Conservation (phyloP, 1,284 basidiomycete species). For the Sanghuangporus weigelae region DNA sequence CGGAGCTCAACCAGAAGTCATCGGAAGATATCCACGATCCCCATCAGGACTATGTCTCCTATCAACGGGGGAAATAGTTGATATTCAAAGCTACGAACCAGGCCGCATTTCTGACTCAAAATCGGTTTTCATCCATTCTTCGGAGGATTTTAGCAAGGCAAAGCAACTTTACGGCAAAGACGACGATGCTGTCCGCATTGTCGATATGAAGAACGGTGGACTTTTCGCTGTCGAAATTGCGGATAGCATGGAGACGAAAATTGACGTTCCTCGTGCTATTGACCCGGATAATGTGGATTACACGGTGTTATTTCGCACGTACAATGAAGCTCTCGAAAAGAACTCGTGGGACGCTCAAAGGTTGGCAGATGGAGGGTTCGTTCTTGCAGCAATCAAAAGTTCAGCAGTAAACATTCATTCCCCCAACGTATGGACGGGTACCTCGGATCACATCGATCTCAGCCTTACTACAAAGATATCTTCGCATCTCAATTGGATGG, state of each 20-base stretch:
- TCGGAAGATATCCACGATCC: not conserved
- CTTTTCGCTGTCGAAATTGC: conserved; percentile 18
- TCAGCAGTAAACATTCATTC: conserved; percentile 16
- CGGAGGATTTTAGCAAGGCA: not conserved
- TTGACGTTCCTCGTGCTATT: not conserved
- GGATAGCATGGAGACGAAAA: conserved; percentile 10
- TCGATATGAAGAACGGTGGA: conserved; percentile 14
- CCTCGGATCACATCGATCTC: not conserved
- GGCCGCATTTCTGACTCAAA: conserved; percentile 7
- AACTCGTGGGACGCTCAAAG: conserved; percentile 15
- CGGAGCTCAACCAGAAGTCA: not conserved
- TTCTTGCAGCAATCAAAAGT: conserved; percentile 15
- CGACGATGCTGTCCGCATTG: conserved; percentile 12
- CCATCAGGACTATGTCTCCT: not conserved
- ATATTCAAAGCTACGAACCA: conserved; percentile 13
- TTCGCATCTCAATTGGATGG: conserved; percentile 18
- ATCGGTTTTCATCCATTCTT: conserved; percentile 4
- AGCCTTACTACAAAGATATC: conserved; percentile 18
- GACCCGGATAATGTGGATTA: not conserved
- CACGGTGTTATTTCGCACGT: conserved; percentile 3
- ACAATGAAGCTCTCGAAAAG: not conserved
- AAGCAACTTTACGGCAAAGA: conserved; percentile 15
- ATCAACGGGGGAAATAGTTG: conserved; percentile 1
- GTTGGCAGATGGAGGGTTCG: conserved; percentile 10
- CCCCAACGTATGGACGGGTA: conserved; percentile 19